Conservation (phyloP, 164 flowering plant genomes). For the Nymphaea thermarum region DNA sequence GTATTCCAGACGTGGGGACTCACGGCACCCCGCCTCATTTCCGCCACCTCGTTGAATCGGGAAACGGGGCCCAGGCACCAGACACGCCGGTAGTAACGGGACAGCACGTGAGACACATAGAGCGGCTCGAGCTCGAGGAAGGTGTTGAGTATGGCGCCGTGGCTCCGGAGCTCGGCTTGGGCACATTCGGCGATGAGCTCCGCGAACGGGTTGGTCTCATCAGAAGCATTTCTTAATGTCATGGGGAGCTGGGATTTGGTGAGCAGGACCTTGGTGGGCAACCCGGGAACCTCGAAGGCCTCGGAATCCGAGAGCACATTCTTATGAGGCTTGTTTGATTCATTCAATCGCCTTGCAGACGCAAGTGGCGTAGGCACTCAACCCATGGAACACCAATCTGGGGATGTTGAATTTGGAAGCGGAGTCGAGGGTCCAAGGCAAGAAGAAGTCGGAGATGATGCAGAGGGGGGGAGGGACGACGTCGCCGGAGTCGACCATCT, state of each 20-base stretch:
- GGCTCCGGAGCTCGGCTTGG: constrained; percentile 14
- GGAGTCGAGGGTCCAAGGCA: constrained; percentile 39
- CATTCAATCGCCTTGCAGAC: neutral
- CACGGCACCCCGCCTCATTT: constrained; percentile 15
- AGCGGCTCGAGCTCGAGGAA: constrained; percentile 34
- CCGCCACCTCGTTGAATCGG: constrained; percentile 9
- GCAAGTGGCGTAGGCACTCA: constrained; percentile 12
- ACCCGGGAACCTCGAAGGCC: constrained; percentile 25
- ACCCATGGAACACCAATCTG: constrained; percentile 35
- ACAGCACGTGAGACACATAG: constrained; percentile 18
- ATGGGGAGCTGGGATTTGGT: constrained; percentile 1
- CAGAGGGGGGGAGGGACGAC: constrained; percentile 21
- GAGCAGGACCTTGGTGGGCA: constrained; percentile 20
- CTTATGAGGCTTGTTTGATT: constrained; percentile 17
- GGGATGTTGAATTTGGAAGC: constrained; percentile 37
- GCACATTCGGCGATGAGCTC: neutral
- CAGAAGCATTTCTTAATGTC: constrained; percentile 7
- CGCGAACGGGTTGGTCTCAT: neutral
- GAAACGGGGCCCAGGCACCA: constrained; percentile 33
- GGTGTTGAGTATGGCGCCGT: constrained; percentile 27
- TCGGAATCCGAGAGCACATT: constrained; percentile 25
- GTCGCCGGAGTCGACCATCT: neutral
- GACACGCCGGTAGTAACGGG: constrained; percentile 8
- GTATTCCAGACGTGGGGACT: constrained; percentile 8
- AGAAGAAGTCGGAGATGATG: constrained; percentile 40